phyloP scores from a whole-genome alignment of 2,329 filamentous ascomycete genomes.

The Neodidymelliopsis sp. region DNA sequence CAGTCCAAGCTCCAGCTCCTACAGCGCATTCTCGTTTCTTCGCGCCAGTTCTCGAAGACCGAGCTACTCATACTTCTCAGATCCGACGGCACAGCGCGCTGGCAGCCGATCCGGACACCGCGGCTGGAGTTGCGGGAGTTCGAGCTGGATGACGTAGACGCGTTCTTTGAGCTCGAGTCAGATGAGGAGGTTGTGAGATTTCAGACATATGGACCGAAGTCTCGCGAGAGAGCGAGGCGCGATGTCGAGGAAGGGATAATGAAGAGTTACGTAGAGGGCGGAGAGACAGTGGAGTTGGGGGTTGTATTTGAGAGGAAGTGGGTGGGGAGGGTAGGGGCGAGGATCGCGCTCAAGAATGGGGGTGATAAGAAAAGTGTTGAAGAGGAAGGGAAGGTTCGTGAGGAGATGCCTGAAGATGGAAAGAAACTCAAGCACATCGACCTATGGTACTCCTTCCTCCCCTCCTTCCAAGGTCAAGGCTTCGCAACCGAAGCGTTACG shows the following conservation, averaged over 20 bases:
- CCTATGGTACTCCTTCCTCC: constrained; percentile 45
- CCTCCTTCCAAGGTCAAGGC: constrained; percentile 31
- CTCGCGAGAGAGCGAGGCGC: constrained; percentile 28
- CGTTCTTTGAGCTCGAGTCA: constrained; percentile 36
- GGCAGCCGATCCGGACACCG: constrained; percentile 16
- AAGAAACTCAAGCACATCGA: constrained; percentile 21
- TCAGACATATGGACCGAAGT: constrained; percentile 36
- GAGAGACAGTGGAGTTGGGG: constrained; percentile 40
- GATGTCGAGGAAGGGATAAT: constrained; percentile 29
- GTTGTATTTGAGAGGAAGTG: constrained; percentile 32
- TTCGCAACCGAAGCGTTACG: constrained; percentile 44
- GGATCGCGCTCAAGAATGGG: too few relatives aligned
- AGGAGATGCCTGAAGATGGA: too few relatives aligned
- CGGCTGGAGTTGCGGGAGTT: constrained; percentile 41
- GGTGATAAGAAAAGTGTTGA: too few relatives aligned
- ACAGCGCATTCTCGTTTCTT: constrained; percentile 28
- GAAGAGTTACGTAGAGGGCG: constrained; percentile 20
- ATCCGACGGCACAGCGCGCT: constrained; percentile 14
- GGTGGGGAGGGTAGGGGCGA: constrained; percentile 42
- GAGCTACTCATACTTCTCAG: constrained; percentile 1
- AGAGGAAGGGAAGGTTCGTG: too few relatives aligned
- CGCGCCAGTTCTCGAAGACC: constrained; percentile 25
- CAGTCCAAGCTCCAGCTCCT: constrained; percentile 32
- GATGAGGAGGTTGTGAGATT: constrained; percentile 36
- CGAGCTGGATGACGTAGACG: constrained; percentile 25